Conservation (phyloP, 306 rosid genomes). For the Aeschynomene evenia region DNA sequence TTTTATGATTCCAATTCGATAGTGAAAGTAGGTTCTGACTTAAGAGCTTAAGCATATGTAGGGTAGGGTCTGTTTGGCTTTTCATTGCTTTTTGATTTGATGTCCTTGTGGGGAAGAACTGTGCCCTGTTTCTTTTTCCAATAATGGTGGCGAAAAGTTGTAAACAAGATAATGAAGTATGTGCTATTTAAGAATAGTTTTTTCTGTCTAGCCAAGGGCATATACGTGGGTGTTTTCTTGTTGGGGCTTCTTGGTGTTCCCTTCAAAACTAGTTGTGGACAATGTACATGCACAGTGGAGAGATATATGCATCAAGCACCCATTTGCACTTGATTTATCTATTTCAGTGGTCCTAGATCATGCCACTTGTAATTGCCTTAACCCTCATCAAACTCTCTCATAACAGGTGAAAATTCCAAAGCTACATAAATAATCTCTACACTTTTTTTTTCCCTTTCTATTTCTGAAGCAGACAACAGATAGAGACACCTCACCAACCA, state of each 20-base stretch:
- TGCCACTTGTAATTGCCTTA: constrained; percentile 30
- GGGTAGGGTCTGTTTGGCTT: constrained; percentile 41
- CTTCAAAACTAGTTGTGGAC: constrained; percentile 27
- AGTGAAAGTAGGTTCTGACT: constrained; percentile 39
- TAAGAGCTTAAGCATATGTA: constrained; percentile 32
- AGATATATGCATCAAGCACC: constrained; percentile 32
- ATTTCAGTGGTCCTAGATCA: constrained; percentile 21
- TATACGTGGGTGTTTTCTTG: constrained; percentile 52
- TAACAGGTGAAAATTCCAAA: constrained; percentile 21
- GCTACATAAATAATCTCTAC: constrained; percentile 10
- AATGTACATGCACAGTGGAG: constrained; percentile 11
- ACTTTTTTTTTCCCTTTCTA: not conserved
- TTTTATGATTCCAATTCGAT: constrained; percentile 33
- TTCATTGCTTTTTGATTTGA: constrained; percentile 44
- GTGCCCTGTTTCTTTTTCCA: constrained; percentile 40
- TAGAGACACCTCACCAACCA: constrained; percentile 30
- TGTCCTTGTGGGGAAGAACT: constrained; percentile 41
- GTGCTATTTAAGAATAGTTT: constrained; percentile 39
- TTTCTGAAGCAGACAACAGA: not conserved
- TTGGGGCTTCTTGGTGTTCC: constrained; percentile 40
- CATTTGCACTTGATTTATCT: constrained; percentile 32
- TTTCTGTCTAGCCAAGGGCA: constrained; percentile 31
- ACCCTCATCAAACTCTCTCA: not conserved
- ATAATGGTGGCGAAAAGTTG: constrained; percentile 45
- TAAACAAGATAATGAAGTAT: constrained; percentile 24